Evolutionary conservation across 176 grass and related monocot genomes (phyloP).

Genomic region (Microstegium vimineum): DNA sequence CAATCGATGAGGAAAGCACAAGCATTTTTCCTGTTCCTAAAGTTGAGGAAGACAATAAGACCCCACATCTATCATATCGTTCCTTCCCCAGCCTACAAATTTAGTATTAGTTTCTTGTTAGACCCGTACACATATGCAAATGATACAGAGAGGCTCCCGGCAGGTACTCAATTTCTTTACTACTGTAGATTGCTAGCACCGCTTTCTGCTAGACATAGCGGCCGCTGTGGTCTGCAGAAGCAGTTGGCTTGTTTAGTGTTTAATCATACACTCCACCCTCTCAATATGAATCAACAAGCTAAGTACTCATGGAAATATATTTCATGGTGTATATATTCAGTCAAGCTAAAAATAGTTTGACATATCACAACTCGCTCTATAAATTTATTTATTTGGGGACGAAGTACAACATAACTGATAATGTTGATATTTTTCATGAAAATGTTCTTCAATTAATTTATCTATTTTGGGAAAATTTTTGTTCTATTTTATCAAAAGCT

Average conservation of each 20-base stretch:
- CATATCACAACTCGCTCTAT: neutral
- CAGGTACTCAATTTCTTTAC: neutral
- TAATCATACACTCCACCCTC: neutral
- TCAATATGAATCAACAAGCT: neutral
- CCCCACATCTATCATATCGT: conserved; percentile 38
- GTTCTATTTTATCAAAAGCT: neutral
- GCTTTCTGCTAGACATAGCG: neutral
- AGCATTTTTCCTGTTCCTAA: conserved; percentile 37
- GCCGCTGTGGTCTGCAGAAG: neutral
- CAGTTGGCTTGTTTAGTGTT: neutral
- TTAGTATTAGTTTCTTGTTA: conserved; percentile 16
- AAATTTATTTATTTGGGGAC: neutral
- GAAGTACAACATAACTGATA: neutral
- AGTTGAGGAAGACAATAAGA: conserved; percentile 27
- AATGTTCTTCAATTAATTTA: neutral
- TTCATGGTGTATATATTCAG: neutral
- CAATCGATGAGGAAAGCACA: conserved; percentile 32
- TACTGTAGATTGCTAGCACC: neutral
- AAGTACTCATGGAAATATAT: neutral
- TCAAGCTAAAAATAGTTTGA: neutral
- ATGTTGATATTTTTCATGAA: too few relatives aligned
- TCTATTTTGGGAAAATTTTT: neutral
- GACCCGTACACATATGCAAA: neutral
- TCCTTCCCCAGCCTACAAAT: conserved; percentile 14
- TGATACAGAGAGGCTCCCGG: neutral